Base-by-base conservation (phyloP, 2,329 filamentous ascomycete species). In the Trichophyton simii region DNA sequence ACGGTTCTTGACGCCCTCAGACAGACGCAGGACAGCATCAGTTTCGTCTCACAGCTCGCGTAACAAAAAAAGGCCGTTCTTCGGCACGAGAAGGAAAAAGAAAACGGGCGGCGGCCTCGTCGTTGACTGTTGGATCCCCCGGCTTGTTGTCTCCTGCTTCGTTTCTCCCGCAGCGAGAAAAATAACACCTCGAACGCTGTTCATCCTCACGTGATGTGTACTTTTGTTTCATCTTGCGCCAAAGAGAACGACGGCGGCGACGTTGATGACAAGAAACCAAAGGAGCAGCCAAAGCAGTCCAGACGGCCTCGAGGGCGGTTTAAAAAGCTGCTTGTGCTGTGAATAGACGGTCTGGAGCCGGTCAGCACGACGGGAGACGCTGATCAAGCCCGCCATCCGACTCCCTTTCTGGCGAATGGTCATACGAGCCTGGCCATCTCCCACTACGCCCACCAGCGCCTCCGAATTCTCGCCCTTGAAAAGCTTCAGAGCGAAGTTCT, bases 161-260 rank as follows among this genome's bases (percentile, higher is more conserved):
- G 15, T 44, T 31, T 31, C 41, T 44, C 7, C 18, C 46, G 13
- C 18, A 7, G 46, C 46, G 44, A 20, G n/a, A 48, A 22, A 25
- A 48, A 48, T 6, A n/a, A n/a, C 11, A 34, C 52, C 28, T 34
- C 52, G 28, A 55, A 52, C 18, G 34, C 34, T 15, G 48, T n/a
- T 31, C 28, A 55, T 15, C 22, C 52, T 34, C 52, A 55, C 52
- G 52, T 55, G 52, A 55, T 20, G 46, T 5, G 46, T 36, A 59
- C 9, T 18, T 18, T 18, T 18, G 57, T 58, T 58, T 58, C 57
- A 58, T 55, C 28, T 55, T 55, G 52, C 52, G 52, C 52, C 28
- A 55, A 44, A 18, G 6, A 44, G 41, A 44, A 18, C 25, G 11
- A 18, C 36, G 41, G 8, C 44, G 44, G 20, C 46, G 46, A 50